A percentile compares a stretch with the other conserved stretches of the same genome.
phyloP scores from a whole-genome alignment of 495 filamentous ascomycete genomes.

The Pyronema omphalodes region DNA sequence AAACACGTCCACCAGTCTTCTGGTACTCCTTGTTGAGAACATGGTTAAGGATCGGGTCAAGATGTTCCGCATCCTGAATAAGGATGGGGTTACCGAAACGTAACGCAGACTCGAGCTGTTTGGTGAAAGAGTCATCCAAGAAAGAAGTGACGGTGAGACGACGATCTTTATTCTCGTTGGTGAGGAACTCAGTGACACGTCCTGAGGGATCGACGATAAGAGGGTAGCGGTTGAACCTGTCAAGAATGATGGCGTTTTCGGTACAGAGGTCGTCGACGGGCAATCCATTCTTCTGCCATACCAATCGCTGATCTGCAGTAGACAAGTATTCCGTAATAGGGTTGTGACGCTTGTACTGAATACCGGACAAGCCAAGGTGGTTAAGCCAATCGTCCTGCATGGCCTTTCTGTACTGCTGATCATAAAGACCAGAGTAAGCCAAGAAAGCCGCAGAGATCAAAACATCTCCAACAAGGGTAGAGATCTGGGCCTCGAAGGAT shows the following conservation, averaged over 20 bases:
- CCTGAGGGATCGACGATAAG: slow-evolving; percentile 97
- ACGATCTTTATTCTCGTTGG: slow-evolving; percentile 81
- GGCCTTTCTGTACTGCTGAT: slow-evolving; percentile 89
- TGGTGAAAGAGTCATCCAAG: slow-evolving; percentile 92
- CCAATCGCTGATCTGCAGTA: slow-evolving; percentile 81
- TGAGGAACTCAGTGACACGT: slow-evolving; percentile 80
- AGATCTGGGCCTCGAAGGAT: slow-evolving; percentile 94
- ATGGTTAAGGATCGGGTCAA: slow-evolving; percentile 94
- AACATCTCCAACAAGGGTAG: slow-evolving; percentile 88
- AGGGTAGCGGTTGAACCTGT: slow-evolving; percentile 94
- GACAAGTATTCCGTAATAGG: slow-evolving; percentile 93
- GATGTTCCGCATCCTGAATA: slow-evolving; percentile 92
- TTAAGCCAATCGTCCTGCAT: slow-evolving; percentile 97
- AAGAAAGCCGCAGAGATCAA: slow-evolving; percentile 89
- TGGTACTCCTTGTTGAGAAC: slow-evolving; percentile 99
- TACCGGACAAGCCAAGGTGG: slow-evolving; percentile 74
- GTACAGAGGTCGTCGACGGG: slow-evolving; percentile 98
- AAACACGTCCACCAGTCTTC: slow-evolving; percentile 93
- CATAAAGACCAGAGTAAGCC: slow-evolving; percentile 94
- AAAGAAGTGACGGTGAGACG: slow-evolving; percentile 95
- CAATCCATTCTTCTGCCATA: slow-evolving; percentile 86
- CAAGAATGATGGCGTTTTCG: slow-evolving; percentile 92
- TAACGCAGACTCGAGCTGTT: slow-evolving; percentile 87
- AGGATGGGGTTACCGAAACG: slow-evolving; percentile 97
- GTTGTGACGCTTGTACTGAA: slow-evolving; percentile 82